Conservation (phyloP, 441 rosid species). For the Geranium incanum region DNA sequence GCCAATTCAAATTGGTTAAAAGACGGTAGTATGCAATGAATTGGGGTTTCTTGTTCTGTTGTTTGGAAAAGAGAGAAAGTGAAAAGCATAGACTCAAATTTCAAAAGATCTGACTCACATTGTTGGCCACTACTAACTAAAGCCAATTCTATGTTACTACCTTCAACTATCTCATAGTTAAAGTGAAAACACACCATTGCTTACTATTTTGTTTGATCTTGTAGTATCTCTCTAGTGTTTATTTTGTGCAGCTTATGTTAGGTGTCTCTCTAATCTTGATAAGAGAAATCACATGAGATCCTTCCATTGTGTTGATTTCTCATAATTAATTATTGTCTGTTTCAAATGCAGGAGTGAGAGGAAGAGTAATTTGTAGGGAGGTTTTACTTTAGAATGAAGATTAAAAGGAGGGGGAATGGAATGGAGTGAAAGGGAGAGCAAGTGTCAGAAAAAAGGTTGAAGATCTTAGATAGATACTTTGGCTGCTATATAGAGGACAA, state of each 20-base stretch:
- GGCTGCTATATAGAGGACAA: slow-evolving; percentile 31
- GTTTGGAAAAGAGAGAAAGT: slow-evolving; percentile 15
- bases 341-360: slow-evolving; percentile 1
- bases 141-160: neutral
- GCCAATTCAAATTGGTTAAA: neutral
- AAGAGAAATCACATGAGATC: neutral
- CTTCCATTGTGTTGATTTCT: neutral
- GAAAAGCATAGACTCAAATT: neutral
- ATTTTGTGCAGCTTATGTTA: too few species aligned
- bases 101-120: neutral
- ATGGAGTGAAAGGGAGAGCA: slow-evolving; percentile 23
- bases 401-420: slow-evolving; percentile 11
- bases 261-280: too few species aligned
- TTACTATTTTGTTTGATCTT: too few species aligned
- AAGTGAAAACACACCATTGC: too few species aligned
- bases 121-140: neutral
- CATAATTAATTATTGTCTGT: neutral
- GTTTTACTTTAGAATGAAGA: slow-evolving; percentile 31
- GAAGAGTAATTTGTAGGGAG: slow-evolving; percentile 9
- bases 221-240: too few species aligned
- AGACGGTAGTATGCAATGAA: neutral
- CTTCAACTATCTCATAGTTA: too few species aligned
- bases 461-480: slow-evolving; percentile 64
- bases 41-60: neutral
- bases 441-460: slow-evolving; percentile 22